These are phyloP conservation scores for Mangifera indica DNA, from an alignment of 345 rosid species.

Conservation along the genomic window DNA sequence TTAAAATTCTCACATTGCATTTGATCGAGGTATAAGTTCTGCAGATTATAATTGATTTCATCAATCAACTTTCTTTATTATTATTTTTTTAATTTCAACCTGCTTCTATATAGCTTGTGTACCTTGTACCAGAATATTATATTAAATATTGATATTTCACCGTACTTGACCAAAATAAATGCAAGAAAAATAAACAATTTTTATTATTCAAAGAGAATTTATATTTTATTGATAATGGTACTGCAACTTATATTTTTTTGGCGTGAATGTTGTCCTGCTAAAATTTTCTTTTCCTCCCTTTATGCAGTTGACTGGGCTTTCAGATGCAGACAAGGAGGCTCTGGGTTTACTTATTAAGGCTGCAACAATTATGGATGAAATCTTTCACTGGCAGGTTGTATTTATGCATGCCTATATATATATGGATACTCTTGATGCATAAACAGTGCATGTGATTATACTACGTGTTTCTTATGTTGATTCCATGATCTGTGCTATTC, in stretches of 20 bases:
- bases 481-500: neutral
- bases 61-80: neutral
- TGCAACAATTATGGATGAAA: slow-evolving; percentile 74
- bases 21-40: neutral
- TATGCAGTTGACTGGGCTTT: slow-evolving; percentile 70
- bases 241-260: neutral
- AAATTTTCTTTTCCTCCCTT: slow-evolving; percentile 2
- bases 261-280: neutral
- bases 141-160: neutral
- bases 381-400: slow-evolving; percentile 73
- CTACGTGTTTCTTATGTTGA: neutral
- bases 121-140: neutral
- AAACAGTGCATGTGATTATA: slow-evolving; percentile 1
- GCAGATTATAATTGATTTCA: neutral
- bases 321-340: slow-evolving; percentile 65
- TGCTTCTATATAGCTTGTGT: neutral
- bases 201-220: neutral
- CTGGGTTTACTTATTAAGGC: slow-evolving; percentile 69
- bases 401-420: slow-evolving; percentile 10
- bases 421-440: neutral
- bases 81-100: neutral
- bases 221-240: neutral
- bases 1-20: neutral
- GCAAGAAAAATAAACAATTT: neutral
- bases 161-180: neutral